Evolutionary conservation across 140 eudicot genomes (phyloP).

Genomic region (Ambrosia hybrid): DNA sequence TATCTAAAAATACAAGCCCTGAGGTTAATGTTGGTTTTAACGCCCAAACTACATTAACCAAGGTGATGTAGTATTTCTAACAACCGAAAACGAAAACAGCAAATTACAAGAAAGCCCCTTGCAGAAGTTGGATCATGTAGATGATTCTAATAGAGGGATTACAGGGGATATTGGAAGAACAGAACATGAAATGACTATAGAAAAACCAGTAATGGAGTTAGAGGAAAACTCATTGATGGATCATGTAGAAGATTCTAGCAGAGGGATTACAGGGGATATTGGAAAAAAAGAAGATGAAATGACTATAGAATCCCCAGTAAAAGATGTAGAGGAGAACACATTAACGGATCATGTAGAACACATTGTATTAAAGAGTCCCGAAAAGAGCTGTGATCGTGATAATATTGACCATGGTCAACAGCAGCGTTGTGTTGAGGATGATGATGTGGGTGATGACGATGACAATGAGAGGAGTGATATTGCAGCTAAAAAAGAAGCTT

Average conservation of each 20-base stretch:
- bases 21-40: conserved; percentile 13
- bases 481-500: conserved; percentile 37
- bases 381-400: background rate
- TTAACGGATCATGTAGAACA: background rate
- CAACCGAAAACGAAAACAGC: conserved; percentile 2
- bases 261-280: conserved; percentile 9
- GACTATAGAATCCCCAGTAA: background rate
- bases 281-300: conserved; percentile 23
- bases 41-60: conserved; percentile 18
- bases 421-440: conserved; percentile 6
- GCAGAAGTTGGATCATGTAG: conserved; percentile 16
- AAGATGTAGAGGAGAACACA: background rate
- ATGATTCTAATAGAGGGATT: conserved; percentile 15
- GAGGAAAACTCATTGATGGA: conserved; percentile 13
- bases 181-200: conserved; percentile 23
- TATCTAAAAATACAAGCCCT: conserved; percentile 16
- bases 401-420: conserved; percentile 27
- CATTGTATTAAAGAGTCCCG: no score
- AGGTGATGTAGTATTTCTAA: conserved; percentile 16
- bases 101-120: conserved; percentile 20
- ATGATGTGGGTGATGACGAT: background rate
- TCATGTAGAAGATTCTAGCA: conserved; percentile 18
- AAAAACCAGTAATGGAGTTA: background rate
- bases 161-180: conserved; percentile 14
- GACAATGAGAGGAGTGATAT: conserved; percentile 30